Evolutionary conservation across 1,284 basidiomycete genomes (phyloP), one percentile per base, ranked within the genome.

Genomic region (Tylopilus sp.): DNA sequence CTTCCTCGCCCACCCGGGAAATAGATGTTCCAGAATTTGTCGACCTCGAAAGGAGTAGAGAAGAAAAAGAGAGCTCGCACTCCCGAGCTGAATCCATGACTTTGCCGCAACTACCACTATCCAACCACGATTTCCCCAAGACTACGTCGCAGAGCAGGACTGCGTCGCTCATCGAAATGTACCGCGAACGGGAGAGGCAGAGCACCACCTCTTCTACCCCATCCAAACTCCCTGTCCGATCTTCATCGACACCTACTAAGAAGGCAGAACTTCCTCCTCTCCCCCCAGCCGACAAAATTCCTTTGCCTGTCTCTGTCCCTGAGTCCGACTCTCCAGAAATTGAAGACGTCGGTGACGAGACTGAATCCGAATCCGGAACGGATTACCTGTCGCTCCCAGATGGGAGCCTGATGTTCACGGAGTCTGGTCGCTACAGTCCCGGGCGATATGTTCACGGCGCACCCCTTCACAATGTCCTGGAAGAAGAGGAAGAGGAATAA

Each of bases 371-470:
- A 15, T 15, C 34, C 1, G 57, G 45, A 6, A 38, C 23, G 19
- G 61, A 63, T 1, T 59, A 53, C 33, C 18, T 66, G 23, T 39
- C 70, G 3, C 69, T 71, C 7, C 60, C 58, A 1, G 53, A 69
- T 6, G 56, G 60, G 0, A 50, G 67, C 3, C 23, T 59, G n/a
- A 56, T 72, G 15, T 71, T 71, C 18, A 65, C 75, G 55, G 72
- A 83, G 50, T 59, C 76, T 49, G 74, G 84, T 45, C 63, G 77
- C 53, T 69, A 73, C 11, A 86, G 83, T 59, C 89, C 90, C 6
- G 79, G 72, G 33, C 79, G 89, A 44, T 93, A 94, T 62, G 71
- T 89, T 29, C 91, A 94, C 62, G 92, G 92, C 30, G 88, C 88
- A 23, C 91, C 92, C 23, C 72, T 94, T 59, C 87, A 92, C 54